Base-by-base conservation (phyloP, 129 eudicot genomes). In the Arctium minus region DNA sequence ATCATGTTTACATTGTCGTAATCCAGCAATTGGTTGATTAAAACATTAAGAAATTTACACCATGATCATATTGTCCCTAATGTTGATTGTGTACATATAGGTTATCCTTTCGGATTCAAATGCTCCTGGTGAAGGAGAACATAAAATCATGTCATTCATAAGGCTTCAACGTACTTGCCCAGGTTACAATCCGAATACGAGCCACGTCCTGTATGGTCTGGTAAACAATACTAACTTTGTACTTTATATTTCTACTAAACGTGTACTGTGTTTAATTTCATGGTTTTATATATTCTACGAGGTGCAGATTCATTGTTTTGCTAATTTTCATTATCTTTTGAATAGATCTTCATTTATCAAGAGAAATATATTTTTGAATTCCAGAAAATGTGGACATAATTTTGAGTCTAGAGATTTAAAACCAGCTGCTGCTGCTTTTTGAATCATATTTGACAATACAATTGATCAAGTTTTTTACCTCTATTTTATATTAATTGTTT, bases 111-210 rank as follows among this genome's bases (percentile, higher is more conserved):
- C 97, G 0, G 92, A 88, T 73, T 86, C 89, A 2, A 89, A 72
- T 86, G 88, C 88, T 17, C 92, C 92, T 10, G 94, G 94, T 27
- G 97, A 92, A 72, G 92, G 97, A 18, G 97, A 92, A 39, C 97
- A 92, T 37, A 92, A 89, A 44, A 90, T 92, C 2, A 84, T 89
- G 88, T 87, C 91, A 0, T 92, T 92, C 39, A 82, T 90, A n/a
- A 78, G 91, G 29, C 80, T 82, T 13, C 97, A 90, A 78, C 89
- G 97, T 1, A n/a, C 78, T 0, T 77, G 67, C 22, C 73, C 83
- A 0, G 91, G 86, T 0, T 92, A 89, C 27, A 74, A 92, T n/a
- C 92, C 92, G 0, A 73, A 90, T 70, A 90, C 93, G 0, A 50
- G 89, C 48, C 97, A 92, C 39, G 92, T 93, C 46, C 64, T 92